Base-by-base conservation (phyloP, 805 yeast genomes). In the Sugiyamaella smithiae region DNA sequence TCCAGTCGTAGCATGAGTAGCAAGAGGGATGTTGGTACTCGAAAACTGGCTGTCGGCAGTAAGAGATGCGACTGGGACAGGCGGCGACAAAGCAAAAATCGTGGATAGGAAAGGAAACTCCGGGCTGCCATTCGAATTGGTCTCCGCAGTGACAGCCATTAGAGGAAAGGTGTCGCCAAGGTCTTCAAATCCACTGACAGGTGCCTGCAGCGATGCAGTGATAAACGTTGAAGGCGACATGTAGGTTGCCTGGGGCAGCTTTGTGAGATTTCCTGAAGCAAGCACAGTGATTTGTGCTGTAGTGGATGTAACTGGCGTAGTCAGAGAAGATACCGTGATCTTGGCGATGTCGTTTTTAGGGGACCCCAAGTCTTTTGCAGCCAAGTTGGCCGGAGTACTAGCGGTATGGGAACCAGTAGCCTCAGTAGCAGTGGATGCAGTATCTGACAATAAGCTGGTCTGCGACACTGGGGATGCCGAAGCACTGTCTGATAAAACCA, bases 161-260 rank as follows among this genome's bases (percentile, higher is more conserved):
- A 50, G 43, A 12, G 53, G 53, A 26, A 50, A 41, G n/a, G 19
- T 8, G 31, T 36, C 36, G 6, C 53, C 53, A 20, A 14, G 31
- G 20, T 45, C 50, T 14, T 40, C 35, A 41, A 45, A 49, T 9
- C 40, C 40, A 5, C 17, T n/a, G 11, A 3, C 20, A 19, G 42
- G 42, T 16, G 50, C 16, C 12, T 17, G 12, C 6, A 40, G 17
- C 12, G 25, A n/a, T 5, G 45, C 50, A 17, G 50, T 46, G 16
- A 24, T n/a, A 3, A 40, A 12, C 20, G 24, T 23, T n/a, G 11
- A 9, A 19, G 20, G 29, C 16, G 46, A 19, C 20, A 49, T 16
- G 16, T 17, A 16, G 1, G 37, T 25, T 11, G 49, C 52, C 7
- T 29, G 24, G n/a, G 43, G 24, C 11, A 46, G 45, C 20, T 47